A percentile compares a stretch with the other conserved stretches of the same genome.
These are phyloP conservation scores for Aspergillus sp. DNA, from an alignment of 2,329 filamentous ascomycete genomes.

Conservation along the genomic window DNA sequence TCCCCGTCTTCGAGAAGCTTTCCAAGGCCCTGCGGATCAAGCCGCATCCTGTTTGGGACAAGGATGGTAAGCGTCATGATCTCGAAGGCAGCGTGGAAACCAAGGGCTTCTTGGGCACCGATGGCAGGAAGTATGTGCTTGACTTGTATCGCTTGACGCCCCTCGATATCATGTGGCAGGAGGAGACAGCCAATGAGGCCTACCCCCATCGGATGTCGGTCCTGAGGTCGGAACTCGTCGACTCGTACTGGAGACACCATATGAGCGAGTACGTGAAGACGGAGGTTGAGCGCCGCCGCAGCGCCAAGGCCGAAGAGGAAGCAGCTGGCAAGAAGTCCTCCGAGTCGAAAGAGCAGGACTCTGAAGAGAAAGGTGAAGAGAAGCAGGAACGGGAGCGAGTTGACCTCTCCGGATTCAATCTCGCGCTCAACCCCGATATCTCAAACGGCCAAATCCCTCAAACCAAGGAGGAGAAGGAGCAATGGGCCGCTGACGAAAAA, in stretches of 20 bases:
- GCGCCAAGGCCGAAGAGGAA: constrained; percentile 32
- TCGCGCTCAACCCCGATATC: constrained; percentile 86
- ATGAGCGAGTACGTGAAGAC: constrained; percentile 80
- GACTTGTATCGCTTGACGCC: constrained; percentile 93
- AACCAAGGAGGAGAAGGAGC: constrained; percentile 78
- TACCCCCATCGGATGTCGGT: constrained; percentile 98
- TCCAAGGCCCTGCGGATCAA: constrained; percentile 87
- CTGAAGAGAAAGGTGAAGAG: constrained; percentile 34
- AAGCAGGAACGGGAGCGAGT: constrained; percentile 54
- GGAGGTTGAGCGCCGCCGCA: constrained; percentile 58
- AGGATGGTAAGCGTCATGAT: constrained; percentile 81
- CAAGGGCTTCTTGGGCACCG: constrained; percentile 92
- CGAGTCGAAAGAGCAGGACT: constrained; percentile 31
- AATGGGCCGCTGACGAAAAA: constrained; percentile 73
- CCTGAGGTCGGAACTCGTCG: constrained; percentile 78
- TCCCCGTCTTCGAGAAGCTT: constrained; percentile 74
- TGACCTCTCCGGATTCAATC: constrained; percentile 77
- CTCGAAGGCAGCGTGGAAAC: constrained; percentile 95
- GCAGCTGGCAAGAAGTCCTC: constrained; percentile 27
- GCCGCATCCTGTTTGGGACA: constrained; percentile 95
- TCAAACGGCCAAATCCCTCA: constrained; percentile 89
- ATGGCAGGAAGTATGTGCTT: constrained; percentile 93
- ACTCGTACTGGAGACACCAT: constrained; percentile 72
- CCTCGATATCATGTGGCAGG: constrained; percentile 81
- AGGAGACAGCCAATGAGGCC: constrained; percentile 53